These are phyloP conservation scores for Climacium dendroides DNA, from an alignment of 225 moss, liverwort and hornwort genomes.

Conservation along the genomic window DNA sequence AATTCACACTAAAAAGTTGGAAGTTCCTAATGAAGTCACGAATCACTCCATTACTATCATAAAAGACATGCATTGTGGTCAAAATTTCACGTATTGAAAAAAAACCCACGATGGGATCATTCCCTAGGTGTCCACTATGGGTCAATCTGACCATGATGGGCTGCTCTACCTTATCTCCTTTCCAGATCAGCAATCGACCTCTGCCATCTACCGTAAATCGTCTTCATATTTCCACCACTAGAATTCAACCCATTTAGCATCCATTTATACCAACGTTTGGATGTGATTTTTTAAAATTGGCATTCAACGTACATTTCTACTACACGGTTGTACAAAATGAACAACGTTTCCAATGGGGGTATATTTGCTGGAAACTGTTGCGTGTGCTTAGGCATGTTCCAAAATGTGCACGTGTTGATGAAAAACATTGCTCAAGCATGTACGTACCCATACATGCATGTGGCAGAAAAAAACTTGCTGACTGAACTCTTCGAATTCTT, in stretches of 20 bases:
- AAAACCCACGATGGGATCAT: too few relatives aligned
- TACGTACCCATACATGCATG: neutral
- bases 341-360: neutral
- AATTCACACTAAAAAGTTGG: too few relatives aligned
- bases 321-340: neutral
- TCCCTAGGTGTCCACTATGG: too few relatives aligned
- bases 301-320: neutral
- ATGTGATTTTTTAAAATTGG: too few relatives aligned
- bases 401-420: neutral
- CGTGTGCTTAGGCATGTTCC: neutral
- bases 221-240: neutral
- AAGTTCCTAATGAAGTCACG: too few relatives aligned
- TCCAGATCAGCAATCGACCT: neutral
- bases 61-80: too few relatives aligned
- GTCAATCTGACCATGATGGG: too few relatives aligned
- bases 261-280: neutral
- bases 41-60: too few relatives aligned
- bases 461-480: neutral
- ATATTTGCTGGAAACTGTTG: neutral
- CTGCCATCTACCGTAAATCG: neutral
- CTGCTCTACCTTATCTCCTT: too few relatives aligned
- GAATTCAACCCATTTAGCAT: neutral
- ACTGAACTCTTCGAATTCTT: neutral
- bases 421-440: neutral
- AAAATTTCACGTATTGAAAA: too few relatives aligned